Percentiles rank a stretch among this genome's conserved stretches.
Evolutionary conservation across 345 rosid genomes (phyloP).

Genomic region (Eucalyptus curtisii): DNA sequence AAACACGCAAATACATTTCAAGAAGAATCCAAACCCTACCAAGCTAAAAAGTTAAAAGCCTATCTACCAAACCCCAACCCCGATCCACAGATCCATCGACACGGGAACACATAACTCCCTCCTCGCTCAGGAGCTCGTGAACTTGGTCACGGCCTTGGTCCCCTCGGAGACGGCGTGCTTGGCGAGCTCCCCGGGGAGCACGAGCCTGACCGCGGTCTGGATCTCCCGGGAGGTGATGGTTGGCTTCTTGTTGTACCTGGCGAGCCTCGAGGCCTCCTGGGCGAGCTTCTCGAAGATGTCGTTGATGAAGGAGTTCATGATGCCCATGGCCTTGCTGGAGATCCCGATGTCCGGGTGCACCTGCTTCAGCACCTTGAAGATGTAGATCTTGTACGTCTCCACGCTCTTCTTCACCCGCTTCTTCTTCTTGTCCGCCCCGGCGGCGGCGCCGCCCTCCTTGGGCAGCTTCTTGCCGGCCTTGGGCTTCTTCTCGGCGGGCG

Average conservation of each 20-base stretch:
- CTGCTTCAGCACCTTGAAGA: constrained; percentile 22
- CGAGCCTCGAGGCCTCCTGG: constrained; percentile 53
- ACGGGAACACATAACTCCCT: background rate
- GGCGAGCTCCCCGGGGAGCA: constrained; percentile 62
- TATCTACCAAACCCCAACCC: background rate
- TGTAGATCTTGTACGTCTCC: constrained; percentile 83
- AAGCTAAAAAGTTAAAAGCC: background rate
- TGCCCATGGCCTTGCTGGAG: constrained; percentile 56
- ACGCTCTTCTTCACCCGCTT: constrained; percentile 46
- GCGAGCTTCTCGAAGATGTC: constrained; percentile 53
- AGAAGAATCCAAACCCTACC: background rate
- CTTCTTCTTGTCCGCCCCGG: constrained; percentile 40
- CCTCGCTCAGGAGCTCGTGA: constrained; percentile 41
- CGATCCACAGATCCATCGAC: background rate
- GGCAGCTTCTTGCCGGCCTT: constrained; percentile 79
- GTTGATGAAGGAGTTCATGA: constrained; percentile 65
- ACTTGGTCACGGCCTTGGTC: constrained; percentile 70
- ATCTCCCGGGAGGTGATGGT: constrained; percentile 68
- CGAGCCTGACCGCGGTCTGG: constrained; percentile 68
- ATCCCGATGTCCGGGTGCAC: constrained; percentile 5
- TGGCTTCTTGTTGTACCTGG: constrained; percentile 76
- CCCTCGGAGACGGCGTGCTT: constrained; percentile 83
- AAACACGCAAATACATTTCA: background rate
- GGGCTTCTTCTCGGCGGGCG: constrained; percentile 71
- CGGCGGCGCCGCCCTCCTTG: constrained; percentile 43